phyloP scores from a whole-genome alignment of 179 eudicot species.

The Nepenthes alata region DNA sequence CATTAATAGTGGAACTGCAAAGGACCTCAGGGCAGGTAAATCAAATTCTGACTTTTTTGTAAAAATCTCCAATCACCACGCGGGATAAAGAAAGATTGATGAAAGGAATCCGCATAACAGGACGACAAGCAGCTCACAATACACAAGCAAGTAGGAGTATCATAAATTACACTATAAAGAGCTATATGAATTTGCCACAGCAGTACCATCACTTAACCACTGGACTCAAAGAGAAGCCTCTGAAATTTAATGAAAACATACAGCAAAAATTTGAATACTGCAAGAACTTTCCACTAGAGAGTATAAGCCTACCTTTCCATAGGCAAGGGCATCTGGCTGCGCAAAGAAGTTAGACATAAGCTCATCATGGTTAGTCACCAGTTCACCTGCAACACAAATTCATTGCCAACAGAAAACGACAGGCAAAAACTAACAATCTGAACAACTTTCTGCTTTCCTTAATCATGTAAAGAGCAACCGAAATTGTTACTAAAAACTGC shows the following conservation, averaged over 20 bases:
- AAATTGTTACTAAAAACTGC: neutral
- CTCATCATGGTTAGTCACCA: constrained; percentile 93
- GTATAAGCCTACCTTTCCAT: constrained; percentile 68
- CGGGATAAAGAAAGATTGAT: neutral
- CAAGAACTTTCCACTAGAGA: neutral
- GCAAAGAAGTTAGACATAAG: constrained; percentile 99
- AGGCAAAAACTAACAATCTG: constrained; percentile 3
- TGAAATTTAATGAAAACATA: neutral
- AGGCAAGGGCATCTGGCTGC: constrained; percentile 98
- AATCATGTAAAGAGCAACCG: neutral
- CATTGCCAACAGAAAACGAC: neutral
- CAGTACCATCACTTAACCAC: too few species aligned
- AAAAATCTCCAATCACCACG: too few species aligned
- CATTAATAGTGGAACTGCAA: neutral
- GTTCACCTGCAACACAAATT: constrained; percentile 57
- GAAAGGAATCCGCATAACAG: neutral
- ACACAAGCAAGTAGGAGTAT: too few species aligned
- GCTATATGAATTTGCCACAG: too few species aligned
- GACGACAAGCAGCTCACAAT: too few species aligned
- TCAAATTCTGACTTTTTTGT: too few species aligned
- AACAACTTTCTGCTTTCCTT: neutral
- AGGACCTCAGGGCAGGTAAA: too few species aligned
- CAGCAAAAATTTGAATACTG: neutral
- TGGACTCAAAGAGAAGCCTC: too few species aligned
- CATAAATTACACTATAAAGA: too few species aligned